Conservation (phyloP, 768 basidiomycete species). For the Suillus discolor region DNA sequence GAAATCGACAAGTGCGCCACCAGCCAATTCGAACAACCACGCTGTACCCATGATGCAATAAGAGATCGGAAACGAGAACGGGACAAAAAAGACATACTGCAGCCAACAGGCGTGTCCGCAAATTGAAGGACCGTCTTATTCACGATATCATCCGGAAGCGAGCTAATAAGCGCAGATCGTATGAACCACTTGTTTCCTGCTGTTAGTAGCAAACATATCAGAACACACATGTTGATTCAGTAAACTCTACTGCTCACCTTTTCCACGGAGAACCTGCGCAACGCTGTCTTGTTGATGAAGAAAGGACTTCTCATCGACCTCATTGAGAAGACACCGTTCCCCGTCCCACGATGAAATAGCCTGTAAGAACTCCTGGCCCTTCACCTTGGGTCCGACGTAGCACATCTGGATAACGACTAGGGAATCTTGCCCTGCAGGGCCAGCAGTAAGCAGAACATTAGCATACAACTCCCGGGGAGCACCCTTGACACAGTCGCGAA, state of each 20-base stretch:
- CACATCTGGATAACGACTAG: conserved; percentile 93
- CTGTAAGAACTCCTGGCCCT: conserved; percentile 76
- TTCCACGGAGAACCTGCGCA: conserved; percentile 85
- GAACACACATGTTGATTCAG: background rate
- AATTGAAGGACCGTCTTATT: conserved; percentile 83
- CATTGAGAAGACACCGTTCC: conserved; percentile 82
- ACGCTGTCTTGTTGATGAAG: conserved; percentile 90
- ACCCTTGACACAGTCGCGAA: conserved; percentile 90
- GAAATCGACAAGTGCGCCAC: conserved; percentile 74
- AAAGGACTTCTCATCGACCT: conserved; percentile 89
- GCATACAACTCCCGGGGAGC: conserved; percentile 88
- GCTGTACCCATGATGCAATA: conserved; percentile 43
- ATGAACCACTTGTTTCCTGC: conserved; percentile 91
- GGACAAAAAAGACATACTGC: conserved; percentile 60
- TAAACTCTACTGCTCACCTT: conserved; percentile 47
- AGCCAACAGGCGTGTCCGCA: conserved; percentile 82
- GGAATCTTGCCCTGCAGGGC: conserved; percentile 81
- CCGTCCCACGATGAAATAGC: conserved; percentile 91
- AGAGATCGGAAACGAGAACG: conserved; percentile 1
- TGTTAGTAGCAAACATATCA: conserved; percentile 25
- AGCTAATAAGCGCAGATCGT: conserved; percentile 80
- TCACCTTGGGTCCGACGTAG: conserved; percentile 75
- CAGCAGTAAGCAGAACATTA: conserved; percentile 88
- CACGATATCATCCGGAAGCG: conserved; percentile 85
- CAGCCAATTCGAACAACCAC: conserved; percentile 92